Base-by-base conservation (phyloP, 176 grass and related monocot species). In the Triticum timopheevii region DNA sequence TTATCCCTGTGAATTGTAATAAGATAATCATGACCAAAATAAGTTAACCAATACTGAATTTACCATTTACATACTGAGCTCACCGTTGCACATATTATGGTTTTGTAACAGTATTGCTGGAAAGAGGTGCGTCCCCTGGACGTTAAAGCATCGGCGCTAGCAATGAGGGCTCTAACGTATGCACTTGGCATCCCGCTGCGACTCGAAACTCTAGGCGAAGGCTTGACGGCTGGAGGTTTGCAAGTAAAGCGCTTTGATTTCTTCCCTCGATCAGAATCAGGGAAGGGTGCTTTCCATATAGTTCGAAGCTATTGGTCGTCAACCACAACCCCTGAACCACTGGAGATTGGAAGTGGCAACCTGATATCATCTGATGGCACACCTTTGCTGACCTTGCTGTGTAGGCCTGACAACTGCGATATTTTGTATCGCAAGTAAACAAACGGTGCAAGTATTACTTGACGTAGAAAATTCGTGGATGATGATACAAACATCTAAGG, bases 181-280 rank as follows among this genome's bases (percentile, higher is more conserved):
- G 86, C 72, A 69, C 86, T 88, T 59, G 86, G 80, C 24, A 77
- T 88, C 7, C 86, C 44, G 10, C 19, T 82, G 86, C 79, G 34
- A 10, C 3, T 87, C 8, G 79, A 65, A 49, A 0, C 28, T 59
- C 17, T 45, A 17, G 86, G 22, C 1, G 2, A 5, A 65, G 2
- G 2, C 56, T 47, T 44, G 58, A 15, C 4, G 12, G 7, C 38
- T 28, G 22, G 59, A 38, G 12, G 10, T 65, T 39, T 13, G 22
- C 3, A 28, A 75, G 40, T 87, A 3, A 15, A 54, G 34, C 47
- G 69, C 45, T 0, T 8, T 30, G 61, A 82, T 76, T 82, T 87
- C 44, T 67, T 87, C 24, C 70, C 44, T 58, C 69, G 24, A 6
- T 28, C 39, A 39, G 40, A 73, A 44, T 40, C 66, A 19, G 68